phyloP scores from a whole-genome alignment of 129 eudicot species.

The Apium graveolens region DNA sequence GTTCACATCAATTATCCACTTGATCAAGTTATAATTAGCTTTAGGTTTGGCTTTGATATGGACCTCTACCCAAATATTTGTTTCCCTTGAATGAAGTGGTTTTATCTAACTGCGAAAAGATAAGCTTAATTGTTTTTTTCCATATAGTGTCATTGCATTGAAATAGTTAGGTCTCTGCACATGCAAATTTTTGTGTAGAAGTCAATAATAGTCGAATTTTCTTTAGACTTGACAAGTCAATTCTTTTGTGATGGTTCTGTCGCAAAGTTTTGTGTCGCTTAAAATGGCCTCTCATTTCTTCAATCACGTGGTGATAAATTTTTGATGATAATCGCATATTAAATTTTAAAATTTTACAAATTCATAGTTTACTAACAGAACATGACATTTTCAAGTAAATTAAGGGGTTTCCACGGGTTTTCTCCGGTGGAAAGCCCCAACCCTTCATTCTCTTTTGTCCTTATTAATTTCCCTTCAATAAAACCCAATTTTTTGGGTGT shows the following conservation, averaged over 20 bases:
- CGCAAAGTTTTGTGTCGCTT: background rate
- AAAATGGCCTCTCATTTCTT: background rate
- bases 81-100: background rate
- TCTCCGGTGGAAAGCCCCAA: too few species aligned
- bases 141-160: too few species aligned
- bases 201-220: background rate
- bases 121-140: background rate
- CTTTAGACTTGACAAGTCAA: background rate
- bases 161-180: background rate
- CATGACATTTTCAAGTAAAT: too few species aligned
- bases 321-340: too few species aligned
- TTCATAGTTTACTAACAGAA: too few species aligned
- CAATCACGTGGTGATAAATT: too few species aligned
- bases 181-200: background rate
- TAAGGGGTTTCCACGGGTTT: too few species aligned
- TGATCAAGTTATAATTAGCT: background rate
- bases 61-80: slow-evolving; percentile 5
- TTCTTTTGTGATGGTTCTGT: background rate
- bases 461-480: too few species aligned
- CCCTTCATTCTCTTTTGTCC: too few species aligned
- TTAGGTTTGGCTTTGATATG: background rate
- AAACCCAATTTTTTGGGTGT: too few species aligned
- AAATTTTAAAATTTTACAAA: too few species aligned
- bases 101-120: background rate
- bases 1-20: background rate